Base-by-base conservation (phyloP, 768 basidiomycete genomes). In the Rhizopogon rudus region DNA sequence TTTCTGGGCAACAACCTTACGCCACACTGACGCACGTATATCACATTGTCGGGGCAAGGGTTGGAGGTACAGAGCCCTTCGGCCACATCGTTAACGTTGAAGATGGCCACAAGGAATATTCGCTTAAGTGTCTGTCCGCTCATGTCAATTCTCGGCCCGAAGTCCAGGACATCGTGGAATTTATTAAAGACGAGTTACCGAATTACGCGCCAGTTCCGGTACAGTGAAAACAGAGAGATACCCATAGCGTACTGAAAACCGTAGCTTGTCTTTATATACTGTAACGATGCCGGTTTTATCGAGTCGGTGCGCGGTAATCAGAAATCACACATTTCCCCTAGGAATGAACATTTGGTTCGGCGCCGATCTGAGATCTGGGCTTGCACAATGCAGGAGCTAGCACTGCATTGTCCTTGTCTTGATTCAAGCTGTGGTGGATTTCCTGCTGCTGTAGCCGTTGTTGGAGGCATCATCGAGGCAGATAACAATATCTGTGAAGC, bases 401-500 rank as follows among this genome's bases (percentile, higher is more conserved):
- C 6, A 10, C 39, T 44, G 43, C 55, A 29, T 25, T 52, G 2
- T 35, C 35, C 12, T 52, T 44, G 35, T 44, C 44, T 8, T 50
- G 40, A 10, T 44, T 51, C 14, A 42, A 39, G 12, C 28, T 13
- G 40, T 22, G 25, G 44, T 14, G 51, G 13, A 56, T 39, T 28
- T 42, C 42, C 25, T 44, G 33, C 13, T 35, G 28, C 12, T 44
- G 50, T 42, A 44, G 14, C 31, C 35, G 8, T 25, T 25, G 25
- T 25, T 3, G 4, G 25, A 25, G 25, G 25, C n/a, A 25, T 44
- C 55, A 25, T 20, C 42, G 22, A 52, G 5, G 16, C 16, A 4
- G 20, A 56, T 52, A 29, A 22, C 44, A 44, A 53, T 44, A 20
- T 51, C 42, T 56, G 7, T 6, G 44, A 44, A 14, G 35, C n/a